Base-by-base conservation (phyloP, 2,329 filamentous ascomycete species). In the Magnaporthiopsis rhizophila region DNA sequence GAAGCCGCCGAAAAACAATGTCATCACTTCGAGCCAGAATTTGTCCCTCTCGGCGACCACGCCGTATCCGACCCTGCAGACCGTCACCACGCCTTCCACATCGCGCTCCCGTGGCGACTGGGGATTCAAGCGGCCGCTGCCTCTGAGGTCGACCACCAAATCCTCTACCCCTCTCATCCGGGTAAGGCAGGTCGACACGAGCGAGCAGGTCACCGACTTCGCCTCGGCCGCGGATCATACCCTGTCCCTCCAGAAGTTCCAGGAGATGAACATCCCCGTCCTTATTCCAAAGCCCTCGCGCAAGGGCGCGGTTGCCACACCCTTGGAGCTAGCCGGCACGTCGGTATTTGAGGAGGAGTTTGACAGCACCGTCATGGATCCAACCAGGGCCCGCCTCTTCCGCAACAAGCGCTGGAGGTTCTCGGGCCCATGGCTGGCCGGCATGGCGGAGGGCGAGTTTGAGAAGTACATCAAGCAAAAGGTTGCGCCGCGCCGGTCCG, bases 191-290 rank as follows among this genome's bases (percentile, higher is more conserved):
- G 83, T 96, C 68, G 94, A 98, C 79, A 90, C 91, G 2, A 84
- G 87, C 69, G 92, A 97, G 76, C 89, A 92, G 74, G 83, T 97
- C 69, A 97, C 93, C 72, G 92, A 97, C 72, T 98, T 92, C 76
- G 83, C 86, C 67, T 92, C 90, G 53, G 90, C 92, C 0, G 85
- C 88, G 65, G 91, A 97, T 74, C 91, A 96, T 76, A 85, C 88
- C 62, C 79, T 92, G 69, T 92, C 91, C 9, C 80, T 96, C 64
- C 81, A 87, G 72, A 98, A 97, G 80, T 97, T 89, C 79, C 89
- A 92, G 73, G 91, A 96, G 74, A 81, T 97, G 74, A 83, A 86
- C 65, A 77, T 97, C 64, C 86, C 91, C 7, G 78, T 97, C 66
- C 83, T 87, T 24, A 79, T 86, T 1, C 83, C 83, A 0, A n/a